Base-by-base conservation (phyloP, 2,329 filamentous ascomycete genomes). In the Scedosporium dehoogii region DNA sequence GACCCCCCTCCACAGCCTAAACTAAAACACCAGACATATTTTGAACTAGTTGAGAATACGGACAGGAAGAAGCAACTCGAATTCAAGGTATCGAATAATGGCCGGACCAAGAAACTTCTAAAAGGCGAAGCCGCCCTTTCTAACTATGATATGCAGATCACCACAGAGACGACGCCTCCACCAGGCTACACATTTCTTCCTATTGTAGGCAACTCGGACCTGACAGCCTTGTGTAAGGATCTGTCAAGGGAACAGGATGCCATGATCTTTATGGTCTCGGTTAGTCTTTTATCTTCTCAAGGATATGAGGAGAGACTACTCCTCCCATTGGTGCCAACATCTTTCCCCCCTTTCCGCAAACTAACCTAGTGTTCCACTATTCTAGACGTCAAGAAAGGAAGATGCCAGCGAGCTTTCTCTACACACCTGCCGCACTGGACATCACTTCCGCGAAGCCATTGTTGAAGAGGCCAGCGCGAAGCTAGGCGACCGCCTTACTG, bases 201-300 rank as follows among this genome's bases (percentile, higher is more conserved):
- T 38, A 80, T 82, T 59, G 51, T 55, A 55, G 85, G 85, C 59
- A 82, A 87, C 66, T 85, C 85, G 23, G 76, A 80, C 65, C 73
- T 88, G 68, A 87, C 84, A 4, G 76, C 75, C 62, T 74, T 78
- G 53, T 88, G 85, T 76, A 88, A 88, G 71, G 85, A 88, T 67
- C 71, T 87, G 21, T 88, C 85, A 1, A 78, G 85, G 65, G 81
- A 85, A 67, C 76, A 78, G 59, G 84, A 79, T 67, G 84, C 83
- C 55, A 83, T 86, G 80, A 82, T 87, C 16, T 88, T 85, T 67
- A 86, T 88, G 63, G 85, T 88, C 58, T 85, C 84, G 68, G 85
- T 86, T 78, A 67, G 81, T 73, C 16, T 58, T 38, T 42, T 16
- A 14, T 55, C 41, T 55, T 56, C 57, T 21, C 41, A 48, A 29